Conservation (phyloP, 257 asterid species). For the Paraleonurus japonicus region DNA sequence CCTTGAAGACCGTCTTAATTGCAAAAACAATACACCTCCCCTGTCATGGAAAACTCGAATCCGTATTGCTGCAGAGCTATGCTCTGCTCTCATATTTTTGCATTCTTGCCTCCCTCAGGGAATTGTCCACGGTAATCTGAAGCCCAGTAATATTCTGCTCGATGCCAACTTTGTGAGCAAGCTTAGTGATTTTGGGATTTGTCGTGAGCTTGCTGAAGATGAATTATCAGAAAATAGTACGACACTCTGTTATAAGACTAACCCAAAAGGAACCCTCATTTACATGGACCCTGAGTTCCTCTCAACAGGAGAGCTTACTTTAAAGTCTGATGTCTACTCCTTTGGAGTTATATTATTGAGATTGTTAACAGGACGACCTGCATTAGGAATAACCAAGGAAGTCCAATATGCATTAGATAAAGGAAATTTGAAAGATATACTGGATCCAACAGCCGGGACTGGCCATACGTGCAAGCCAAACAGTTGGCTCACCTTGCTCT, state of each 20-base stretch:
- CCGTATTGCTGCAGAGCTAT: constrained; percentile 79
- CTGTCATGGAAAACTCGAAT: constrained; percentile 87
- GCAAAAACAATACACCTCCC: constrained; percentile 83
- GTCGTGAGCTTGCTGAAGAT: constrained; percentile 46
- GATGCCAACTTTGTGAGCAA: constrained; percentile 72
- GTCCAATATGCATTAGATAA: constrained; percentile 62
- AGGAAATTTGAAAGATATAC: constrained; percentile 58
- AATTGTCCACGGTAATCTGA: constrained; percentile 78
- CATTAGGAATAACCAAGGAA: constrained; percentile 57
- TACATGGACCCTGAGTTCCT: constrained; percentile 86
- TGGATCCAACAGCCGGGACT: constrained; percentile 95
- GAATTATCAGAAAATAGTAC: constrained; percentile 40
- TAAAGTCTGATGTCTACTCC: constrained; percentile 82
- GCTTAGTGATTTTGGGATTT: constrained; percentile 83
- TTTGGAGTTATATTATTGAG: constrained; percentile 73
- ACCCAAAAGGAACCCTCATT: constrained; percentile 61
- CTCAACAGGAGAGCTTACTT: constrained; percentile 72
- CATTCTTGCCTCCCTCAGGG: constrained; percentile 67
- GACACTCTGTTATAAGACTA: constrained; percentile 43
- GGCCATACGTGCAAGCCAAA: constrained; percentile 96
- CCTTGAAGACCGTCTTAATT: constrained; percentile 86
- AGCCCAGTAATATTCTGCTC: constrained; percentile 78
- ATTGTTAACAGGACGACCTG: constrained; percentile 79
- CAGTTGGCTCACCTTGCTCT: constrained; percentile 86
- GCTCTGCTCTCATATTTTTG: constrained; percentile 81